phyloP scores from a whole-genome alignment of 768 basidiomycete genomes.

The Amyloporia xantha region DNA sequence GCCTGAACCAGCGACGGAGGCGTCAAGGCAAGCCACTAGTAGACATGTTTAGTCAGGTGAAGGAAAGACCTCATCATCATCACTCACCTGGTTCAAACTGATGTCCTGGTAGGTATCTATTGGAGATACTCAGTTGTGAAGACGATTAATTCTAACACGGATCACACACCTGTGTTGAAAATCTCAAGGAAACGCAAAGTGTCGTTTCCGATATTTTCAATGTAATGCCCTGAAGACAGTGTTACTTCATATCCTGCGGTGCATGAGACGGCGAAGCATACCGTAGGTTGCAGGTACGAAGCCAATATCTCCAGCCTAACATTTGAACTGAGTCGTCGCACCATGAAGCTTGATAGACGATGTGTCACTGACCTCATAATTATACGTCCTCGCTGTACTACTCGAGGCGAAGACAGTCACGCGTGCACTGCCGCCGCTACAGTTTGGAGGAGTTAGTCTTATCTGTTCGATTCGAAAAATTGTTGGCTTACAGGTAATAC shows the following conservation, averaged over 20 bases:
- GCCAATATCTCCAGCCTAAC: constrained; percentile 27
- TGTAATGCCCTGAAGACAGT: constrained; percentile 25
- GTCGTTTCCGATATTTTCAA: constrained; percentile 32
- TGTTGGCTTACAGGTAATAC: constrained; percentile 21
- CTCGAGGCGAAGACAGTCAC: constrained; percentile 49
- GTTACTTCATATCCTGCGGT: background rate
- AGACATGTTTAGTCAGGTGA: background rate
- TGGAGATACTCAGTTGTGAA: too few species aligned
- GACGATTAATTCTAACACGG: background rate
- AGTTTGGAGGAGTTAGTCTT: background rate
- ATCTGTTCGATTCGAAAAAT: background rate
- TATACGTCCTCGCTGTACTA: constrained; percentile 48
- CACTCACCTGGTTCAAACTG: constrained; percentile 41
- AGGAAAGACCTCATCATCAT: background rate
- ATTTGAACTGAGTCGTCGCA: background rate
- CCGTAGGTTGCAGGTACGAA: constrained; percentile 52
- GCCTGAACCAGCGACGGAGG: constrained; percentile 55
- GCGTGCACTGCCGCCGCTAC: constrained; percentile 34
- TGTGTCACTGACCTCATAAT: constrained; percentile 46
- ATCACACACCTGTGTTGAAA: constrained; percentile 23
- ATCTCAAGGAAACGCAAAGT: constrained; percentile 33
- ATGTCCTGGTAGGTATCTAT: constrained; percentile 20
- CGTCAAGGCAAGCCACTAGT: constrained; percentile 55
- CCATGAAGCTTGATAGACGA: background rate
- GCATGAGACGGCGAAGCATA: constrained; percentile 13